Conservation (phyloP, 352 stramenopile species). For the Elongisporangium undulatum region DNA sequence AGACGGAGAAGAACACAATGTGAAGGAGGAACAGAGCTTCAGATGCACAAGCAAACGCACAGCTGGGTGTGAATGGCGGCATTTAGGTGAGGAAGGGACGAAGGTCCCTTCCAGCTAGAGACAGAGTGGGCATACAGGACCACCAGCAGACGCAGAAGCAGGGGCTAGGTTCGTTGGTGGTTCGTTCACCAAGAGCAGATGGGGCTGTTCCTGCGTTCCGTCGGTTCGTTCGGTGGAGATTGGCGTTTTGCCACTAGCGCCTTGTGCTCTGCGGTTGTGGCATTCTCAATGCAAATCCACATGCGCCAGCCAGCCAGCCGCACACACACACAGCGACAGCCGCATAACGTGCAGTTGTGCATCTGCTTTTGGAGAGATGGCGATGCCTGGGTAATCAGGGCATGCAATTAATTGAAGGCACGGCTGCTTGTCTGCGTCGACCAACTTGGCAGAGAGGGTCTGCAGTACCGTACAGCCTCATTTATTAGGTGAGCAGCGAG, state of each 20-base stretch:
- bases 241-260: neutral
- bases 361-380: neutral
- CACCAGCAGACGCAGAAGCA: neutral
- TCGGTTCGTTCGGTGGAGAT: neutral
- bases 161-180: neutral
- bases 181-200: neutral
- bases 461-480: neutral
- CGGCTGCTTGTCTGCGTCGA: too few relatives aligned
- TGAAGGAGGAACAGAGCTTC: neutral
- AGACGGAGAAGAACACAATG: neutral
- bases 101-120: neutral
- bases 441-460: too few relatives aligned
- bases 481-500: neutral
- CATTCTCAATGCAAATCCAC: neutral
- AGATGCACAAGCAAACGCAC: neutral
- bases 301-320: too few relatives aligned
- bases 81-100: neutral
- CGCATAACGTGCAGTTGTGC: neutral
- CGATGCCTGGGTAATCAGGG: too few relatives aligned
- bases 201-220: neutral
- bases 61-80: too few relatives aligned
- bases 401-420: too few relatives aligned
- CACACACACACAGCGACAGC: neutral
- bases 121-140: neutral
- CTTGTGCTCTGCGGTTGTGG: neutral